Conservation (phyloP, 495 filamentous ascomycete genomes). For the Xylona heveae region DNA sequence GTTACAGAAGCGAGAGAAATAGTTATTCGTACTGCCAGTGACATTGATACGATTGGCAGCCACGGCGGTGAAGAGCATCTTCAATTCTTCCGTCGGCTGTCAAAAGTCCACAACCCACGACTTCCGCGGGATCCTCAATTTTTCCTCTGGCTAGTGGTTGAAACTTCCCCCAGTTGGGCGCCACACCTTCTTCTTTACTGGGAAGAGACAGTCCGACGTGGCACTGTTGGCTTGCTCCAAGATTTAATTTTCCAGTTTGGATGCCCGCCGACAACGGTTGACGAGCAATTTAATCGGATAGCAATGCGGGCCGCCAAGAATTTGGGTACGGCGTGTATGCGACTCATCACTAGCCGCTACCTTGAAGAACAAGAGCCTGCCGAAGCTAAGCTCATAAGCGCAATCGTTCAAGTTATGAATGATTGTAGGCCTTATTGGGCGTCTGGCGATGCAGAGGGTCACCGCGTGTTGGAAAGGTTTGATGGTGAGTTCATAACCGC, state of each 20-base stretch:
- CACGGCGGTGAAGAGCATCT: slow-evolving; percentile 36
- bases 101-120: slow-evolving; percentile 1
- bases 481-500: too few species aligned
- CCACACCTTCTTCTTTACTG: slow-evolving; percentile 5
- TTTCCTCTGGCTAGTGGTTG: slow-evolving; percentile 2
- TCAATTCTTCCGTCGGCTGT: slow-evolving; percentile 29
- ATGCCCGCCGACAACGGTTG: background rate
- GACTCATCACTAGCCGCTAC: too few species aligned
- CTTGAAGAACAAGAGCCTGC: background rate
- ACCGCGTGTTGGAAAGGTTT: too few species aligned
- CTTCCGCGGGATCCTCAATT: background rate
- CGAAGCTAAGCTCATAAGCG: slow-evolving; percentile 2
- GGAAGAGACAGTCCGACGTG: slow-evolving; percentile 3
- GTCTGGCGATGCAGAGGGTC: too few species aligned
- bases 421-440: slow-evolving; percentile 4
- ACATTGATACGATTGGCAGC: slow-evolving; percentile 31
- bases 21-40: slow-evolving; percentile 28
- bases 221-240: slow-evolving; percentile 4
- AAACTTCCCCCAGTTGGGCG: slow-evolving; percentile 2
- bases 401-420: slow-evolving; percentile 1
- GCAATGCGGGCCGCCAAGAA: background rate
- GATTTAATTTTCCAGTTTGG: slow-evolving; percentile 3
- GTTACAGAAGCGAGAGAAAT: slow-evolving; percentile 19
- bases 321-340: slow-evolving; percentile 3
- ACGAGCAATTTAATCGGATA: background rate